Evolutionary conservation across 2,329 filamentous ascomycete genomes (phyloP).

Genomic region (Magnaporthiopsis rhizophila): DNA sequence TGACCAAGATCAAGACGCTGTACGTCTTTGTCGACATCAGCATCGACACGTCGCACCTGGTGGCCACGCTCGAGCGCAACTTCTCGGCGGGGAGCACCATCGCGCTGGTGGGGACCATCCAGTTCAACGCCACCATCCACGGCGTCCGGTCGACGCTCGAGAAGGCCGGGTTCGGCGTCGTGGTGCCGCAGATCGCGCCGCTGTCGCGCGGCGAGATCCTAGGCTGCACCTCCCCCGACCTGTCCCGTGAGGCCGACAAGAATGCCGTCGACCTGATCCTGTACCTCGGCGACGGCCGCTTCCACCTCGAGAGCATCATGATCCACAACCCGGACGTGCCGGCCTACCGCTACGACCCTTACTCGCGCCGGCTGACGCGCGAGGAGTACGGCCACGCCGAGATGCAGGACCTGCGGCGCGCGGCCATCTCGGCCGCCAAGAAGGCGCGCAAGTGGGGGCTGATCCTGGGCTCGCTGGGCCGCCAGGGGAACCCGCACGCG

Average conservation of each 20-base stretch:
- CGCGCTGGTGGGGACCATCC: conserved; percentile 91
- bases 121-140: conserved; percentile 97
- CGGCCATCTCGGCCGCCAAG: conserved; percentile 69
- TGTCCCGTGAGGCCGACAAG: conserved; percentile 32
- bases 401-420: conserved; percentile 72
- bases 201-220: conserved; percentile 92
- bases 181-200: conserved; percentile 88
- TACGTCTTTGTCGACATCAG: conserved; percentile 98
- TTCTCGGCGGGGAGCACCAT: conserved; percentile 79
- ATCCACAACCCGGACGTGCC: conserved; percentile 91
- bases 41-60: conserved; percentile 82
- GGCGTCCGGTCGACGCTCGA: conserved; percentile 71
- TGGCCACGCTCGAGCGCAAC: conserved; percentile 82
- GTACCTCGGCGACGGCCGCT: conserved; percentile 86
- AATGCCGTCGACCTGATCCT: conserved; percentile 66
- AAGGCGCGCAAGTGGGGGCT: conserved; percentile 80
- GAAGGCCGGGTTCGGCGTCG: conserved; percentile 71
- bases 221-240: conserved; percentile 81
- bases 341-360: conserved; percentile 94
- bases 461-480: conserved; percentile 83
- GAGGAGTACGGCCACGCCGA: conserved; percentile 89
- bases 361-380: conserved; percentile 81
- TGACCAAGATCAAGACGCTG: conserved; percentile 92
- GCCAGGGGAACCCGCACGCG: conserved; percentile 93
- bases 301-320: conserved; percentile 98